phyloP scores from a whole-genome alignment of 2,329 filamentous ascomycete species.

The Pseudogymnoascus sp. region DNA sequence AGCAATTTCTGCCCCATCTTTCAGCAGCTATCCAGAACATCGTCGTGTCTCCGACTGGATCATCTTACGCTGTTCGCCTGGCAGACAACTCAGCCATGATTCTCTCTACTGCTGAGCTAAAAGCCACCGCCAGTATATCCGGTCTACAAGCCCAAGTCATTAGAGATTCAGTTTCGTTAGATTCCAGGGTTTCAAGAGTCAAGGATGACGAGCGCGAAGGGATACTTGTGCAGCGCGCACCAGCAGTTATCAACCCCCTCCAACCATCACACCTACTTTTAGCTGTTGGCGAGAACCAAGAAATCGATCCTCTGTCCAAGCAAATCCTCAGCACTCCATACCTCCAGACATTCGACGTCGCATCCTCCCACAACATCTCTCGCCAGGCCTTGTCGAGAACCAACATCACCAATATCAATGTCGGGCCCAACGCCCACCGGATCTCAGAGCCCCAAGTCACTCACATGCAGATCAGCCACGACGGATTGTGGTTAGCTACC shows the following conservation, averaged over 20 bases:
- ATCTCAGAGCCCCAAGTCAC: slow-evolving; percentile 74
- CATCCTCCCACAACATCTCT: slow-evolving; percentile 67
- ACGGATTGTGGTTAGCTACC: slow-evolving; percentile 86
- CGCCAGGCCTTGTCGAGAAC: slow-evolving; percentile 86
- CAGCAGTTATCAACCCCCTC: slow-evolving; percentile 56
- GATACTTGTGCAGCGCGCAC: slow-evolving; percentile 35
- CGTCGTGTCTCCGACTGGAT: slow-evolving; percentile 69
- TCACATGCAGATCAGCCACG: slow-evolving; percentile 65
- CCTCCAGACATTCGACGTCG: slow-evolving; percentile 83
- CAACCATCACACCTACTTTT: slow-evolving; percentile 59
- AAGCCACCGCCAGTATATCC: slow-evolving; percentile 74
- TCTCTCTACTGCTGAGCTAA: slow-evolving; percentile 81
- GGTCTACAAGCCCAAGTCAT: slow-evolving; percentile 65
- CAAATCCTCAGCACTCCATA: slow-evolving; percentile 49
- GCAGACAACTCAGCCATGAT: slow-evolving; percentile 91
- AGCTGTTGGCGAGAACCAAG: slow-evolving; percentile 57
- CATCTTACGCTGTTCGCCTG: slow-evolving; percentile 76
- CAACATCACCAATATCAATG: slow-evolving; percentile 74
- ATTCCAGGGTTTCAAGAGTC: slow-evolving; percentile 46
- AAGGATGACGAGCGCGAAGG: slow-evolving; percentile 23
- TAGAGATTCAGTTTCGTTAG: slow-evolving; percentile 44
- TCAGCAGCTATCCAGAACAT: slow-evolving; percentile 79
- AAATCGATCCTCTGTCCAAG: slow-evolving; percentile 46
- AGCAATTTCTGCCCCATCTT: slow-evolving; percentile 83
- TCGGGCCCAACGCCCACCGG: slow-evolving; percentile 61